phyloP scores from a whole-genome alignment of 345 rosid species.

The Carallia brachiata region DNA sequence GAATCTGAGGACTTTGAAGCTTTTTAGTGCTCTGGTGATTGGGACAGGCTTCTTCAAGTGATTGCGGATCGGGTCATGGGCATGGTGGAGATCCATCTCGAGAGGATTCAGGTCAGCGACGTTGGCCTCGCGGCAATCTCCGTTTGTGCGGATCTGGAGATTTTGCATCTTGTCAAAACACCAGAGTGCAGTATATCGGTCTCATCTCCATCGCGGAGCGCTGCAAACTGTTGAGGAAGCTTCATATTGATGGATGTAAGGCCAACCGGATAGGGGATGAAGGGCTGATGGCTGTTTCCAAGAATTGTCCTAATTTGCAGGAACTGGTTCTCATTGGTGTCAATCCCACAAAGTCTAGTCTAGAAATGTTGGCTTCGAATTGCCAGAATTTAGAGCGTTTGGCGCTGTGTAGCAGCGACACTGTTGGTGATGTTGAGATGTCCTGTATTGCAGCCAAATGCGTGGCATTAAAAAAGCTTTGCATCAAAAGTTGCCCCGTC shows the following conservation, averaged over 20 bases:
- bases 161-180: slow-evolving; percentile 36
- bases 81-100: slow-evolving; percentile 44
- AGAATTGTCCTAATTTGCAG: slow-evolving; percentile 27
- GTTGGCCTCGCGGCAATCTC: slow-evolving; percentile 38
- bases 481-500: slow-evolving; percentile 50
- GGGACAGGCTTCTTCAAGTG: slow-evolving; percentile 37
- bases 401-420: slow-evolving; percentile 42
- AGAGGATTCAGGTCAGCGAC: slow-evolving; percentile 43
- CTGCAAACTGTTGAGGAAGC: slow-evolving; percentile 38
- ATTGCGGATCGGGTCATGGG: slow-evolving; percentile 14
- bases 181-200: slow-evolving; percentile 41
- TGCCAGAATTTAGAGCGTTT: slow-evolving; percentile 40
- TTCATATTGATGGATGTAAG: slow-evolving; percentile 45
- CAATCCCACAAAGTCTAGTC: neutral
- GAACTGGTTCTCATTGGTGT: slow-evolving; percentile 45
- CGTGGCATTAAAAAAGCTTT: slow-evolving; percentile 43
- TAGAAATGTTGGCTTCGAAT: slow-evolving; percentile 28
- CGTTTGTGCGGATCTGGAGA: slow-evolving; percentile 33
- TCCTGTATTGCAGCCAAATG: slow-evolving; percentile 35
- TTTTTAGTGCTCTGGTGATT: slow-evolving; percentile 47
- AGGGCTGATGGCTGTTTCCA: slow-evolving; percentile 27
- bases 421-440: slow-evolving; percentile 41
- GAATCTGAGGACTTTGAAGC: slow-evolving; percentile 22
- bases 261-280: slow-evolving; percentile 26
- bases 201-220: slow-evolving; percentile 33